A percentile compares a stretch with the other conserved stretches of the same genome.
These are phyloP conservation scores for Baorangia bicolor DNA, from an alignment of 768 basidiomycete genomes.

Conservation along the genomic window DNA sequence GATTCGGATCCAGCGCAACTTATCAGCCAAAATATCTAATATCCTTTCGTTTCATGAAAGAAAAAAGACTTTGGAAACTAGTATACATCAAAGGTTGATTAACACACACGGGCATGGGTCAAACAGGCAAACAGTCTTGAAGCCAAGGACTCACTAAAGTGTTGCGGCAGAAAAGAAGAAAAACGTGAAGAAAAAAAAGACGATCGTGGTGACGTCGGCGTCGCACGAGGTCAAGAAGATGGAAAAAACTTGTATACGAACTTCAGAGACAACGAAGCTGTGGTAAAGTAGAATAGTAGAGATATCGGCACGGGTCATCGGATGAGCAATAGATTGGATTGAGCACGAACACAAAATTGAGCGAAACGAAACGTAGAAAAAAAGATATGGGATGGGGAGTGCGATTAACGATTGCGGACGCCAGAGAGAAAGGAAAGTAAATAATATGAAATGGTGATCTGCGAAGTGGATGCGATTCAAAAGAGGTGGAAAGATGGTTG, in stretches of 20 bases:
- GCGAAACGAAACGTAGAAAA: constrained; percentile 12
- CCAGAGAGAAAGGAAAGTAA: constrained; percentile 23
- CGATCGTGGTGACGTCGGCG: constrained; percentile 14
- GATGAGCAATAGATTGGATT: constrained; percentile 28
- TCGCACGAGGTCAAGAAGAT: constrained; percentile 3
- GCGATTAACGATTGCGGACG: constrained; percentile 32
- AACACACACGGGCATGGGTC: constrained; percentile 13
- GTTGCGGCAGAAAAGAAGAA: neutral
- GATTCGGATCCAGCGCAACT: neutral
- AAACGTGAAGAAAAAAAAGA: neutral
- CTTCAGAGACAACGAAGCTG: constrained; percentile 16
- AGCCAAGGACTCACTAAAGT: constrained; percentile 4
- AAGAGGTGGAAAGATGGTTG: constrained; percentile 16
- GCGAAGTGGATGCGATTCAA: constrained; percentile 31
- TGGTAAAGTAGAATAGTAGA: constrained; percentile 36
- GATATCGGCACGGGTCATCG: constrained; percentile 32
- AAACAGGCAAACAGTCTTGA: neutral
- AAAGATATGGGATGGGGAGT: constrained; percentile 22
- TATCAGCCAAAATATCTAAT: neutral
- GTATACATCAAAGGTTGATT: constrained; percentile 25
- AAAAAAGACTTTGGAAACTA: constrained; percentile 12
- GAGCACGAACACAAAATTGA: constrained; percentile 20
- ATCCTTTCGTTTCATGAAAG: constrained; percentile 7
- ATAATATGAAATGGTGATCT: constrained; percentile 30
- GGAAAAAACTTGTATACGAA: constrained; percentile 17